These are phyloP conservation scores for Batrachochytrium dendrobatidis DNA, from an alignment of 371 early-diverging fungal species.

Conservation along the genomic window DNA sequence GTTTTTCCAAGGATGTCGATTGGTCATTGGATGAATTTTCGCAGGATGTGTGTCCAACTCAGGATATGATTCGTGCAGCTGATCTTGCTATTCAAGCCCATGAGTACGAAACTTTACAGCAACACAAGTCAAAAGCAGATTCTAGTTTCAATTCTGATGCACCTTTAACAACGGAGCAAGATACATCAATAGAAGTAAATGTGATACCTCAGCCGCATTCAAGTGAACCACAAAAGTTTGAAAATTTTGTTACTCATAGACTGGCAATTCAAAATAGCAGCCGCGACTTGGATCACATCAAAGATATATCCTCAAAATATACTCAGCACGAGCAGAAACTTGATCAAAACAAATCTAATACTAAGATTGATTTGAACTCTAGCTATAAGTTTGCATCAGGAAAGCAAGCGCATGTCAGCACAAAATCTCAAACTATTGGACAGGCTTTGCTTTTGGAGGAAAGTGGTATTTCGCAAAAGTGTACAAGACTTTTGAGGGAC, in stretches of 20 bases:
- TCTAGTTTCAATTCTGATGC: too few species aligned
- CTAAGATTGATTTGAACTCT: not conserved
- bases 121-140: too few species aligned
- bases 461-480: not conserved
- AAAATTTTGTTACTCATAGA: not conserved
- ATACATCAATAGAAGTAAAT: too few species aligned
- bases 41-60: not conserved
- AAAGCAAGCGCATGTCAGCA: not conserved
- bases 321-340: too few species aligned
- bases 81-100: not conserved
- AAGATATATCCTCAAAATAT: conserved; percentile 1
- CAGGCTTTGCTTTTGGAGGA: not conserved
- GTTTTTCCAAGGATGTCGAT: not conserved
- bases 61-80: not conserved
- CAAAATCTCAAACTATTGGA: not conserved
- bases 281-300: not conserved
- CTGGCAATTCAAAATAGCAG: not conserved
- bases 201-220: too few species aligned
- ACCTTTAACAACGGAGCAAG: too few species aligned
- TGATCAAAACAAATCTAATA: not conserved
- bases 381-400: not conserved
- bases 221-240: not conserved
- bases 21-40: not conserved
- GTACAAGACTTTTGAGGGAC: not conserved
- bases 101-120: too few species aligned